Conservation (phyloP, 495 filamentous ascomycete species). For the Penicillium samsonianum region DNA sequence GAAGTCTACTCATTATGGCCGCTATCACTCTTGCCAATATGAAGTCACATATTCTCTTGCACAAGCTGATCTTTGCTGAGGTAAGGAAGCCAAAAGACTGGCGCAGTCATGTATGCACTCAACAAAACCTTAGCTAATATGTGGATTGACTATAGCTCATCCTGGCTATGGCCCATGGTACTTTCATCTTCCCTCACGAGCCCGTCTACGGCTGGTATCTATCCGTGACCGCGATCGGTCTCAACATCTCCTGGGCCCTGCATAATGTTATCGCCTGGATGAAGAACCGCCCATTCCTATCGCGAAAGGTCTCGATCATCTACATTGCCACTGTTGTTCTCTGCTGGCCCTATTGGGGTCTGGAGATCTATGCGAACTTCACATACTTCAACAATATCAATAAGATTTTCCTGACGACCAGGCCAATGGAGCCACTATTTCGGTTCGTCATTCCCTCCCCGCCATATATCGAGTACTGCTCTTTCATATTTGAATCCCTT, state of each 20-base stretch:
- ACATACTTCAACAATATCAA: constrained; percentile 54
- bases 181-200: constrained; percentile 46
- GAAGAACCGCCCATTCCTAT: constrained; percentile 49
- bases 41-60: constrained; percentile 42
- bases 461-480: no score
- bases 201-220: constrained; percentile 51
- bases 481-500: background rate
- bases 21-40: constrained; percentile 47
- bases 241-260: constrained; percentile 49
- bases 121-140: background rate
- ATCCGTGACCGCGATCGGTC: constrained; percentile 45
- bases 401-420: constrained; percentile 48
- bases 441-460: constrained; percentile 28
- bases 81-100: constrained; percentile 18
- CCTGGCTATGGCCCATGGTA: constrained; percentile 43
- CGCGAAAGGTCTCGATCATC: constrained; percentile 31
- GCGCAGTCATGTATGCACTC: background rate
- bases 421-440: constrained; percentile 56
- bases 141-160: constrained; percentile 25
- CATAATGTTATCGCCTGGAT: constrained; percentile 55
- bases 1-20: constrained; percentile 49
- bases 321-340: constrained; percentile 46
- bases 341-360: constrained; percentile 47
- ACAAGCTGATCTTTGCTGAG: constrained; percentile 50
- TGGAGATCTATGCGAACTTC: constrained; percentile 54